A percentile compares a stretch with the other conserved stretches of the same genome.
phyloP scores from a whole-genome alignment of 1,284 basidiomycete genomes.

The Pseudozyma sp. region DNA sequence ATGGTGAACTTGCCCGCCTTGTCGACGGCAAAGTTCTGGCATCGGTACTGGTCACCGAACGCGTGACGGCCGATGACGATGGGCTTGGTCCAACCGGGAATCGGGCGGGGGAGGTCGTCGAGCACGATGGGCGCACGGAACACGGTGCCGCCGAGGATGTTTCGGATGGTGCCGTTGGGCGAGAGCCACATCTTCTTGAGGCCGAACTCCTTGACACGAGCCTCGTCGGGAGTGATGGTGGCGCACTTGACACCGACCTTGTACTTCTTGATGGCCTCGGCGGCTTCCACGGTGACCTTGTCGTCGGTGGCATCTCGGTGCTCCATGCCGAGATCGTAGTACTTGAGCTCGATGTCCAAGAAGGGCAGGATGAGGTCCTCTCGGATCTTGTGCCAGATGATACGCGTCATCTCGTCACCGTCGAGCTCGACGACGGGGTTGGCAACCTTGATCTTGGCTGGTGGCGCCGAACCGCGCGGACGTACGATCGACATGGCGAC shows the following conservation, averaged over 20 bases:
- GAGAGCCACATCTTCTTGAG: conserved; percentile 87
- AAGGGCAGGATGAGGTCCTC: conserved; percentile 97
- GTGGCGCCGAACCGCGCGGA: conserved; percentile 31
- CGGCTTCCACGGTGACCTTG: conserved; percentile 90
- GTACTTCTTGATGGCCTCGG: conserved; percentile 76
- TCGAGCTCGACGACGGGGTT: conserved; percentile 92
- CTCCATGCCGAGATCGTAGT: conserved; percentile 95
- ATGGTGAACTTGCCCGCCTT: conserved; percentile 65
- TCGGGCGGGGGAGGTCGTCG: conserved; percentile 86
- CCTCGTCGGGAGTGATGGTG: conserved; percentile 98
- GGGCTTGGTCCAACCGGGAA: conserved; percentile 91
- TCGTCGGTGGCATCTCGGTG: conserved; percentile 92
- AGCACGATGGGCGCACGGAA: conserved; percentile 99
- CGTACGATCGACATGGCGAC: conserved; percentile 41
- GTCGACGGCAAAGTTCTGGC: conserved; percentile 65
- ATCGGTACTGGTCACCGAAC: conserved; percentile 84
- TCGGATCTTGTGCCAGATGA: conserved; percentile 95
- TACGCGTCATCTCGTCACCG: conserved; percentile 68
- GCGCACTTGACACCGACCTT: conserved; percentile 77
- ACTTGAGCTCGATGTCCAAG: conserved; percentile 95
- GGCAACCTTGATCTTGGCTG: conserved; percentile 78
- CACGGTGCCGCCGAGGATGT: conserved; percentile 96
- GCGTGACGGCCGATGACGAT: conserved; percentile 97
- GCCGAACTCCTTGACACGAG: conserved; percentile 83
- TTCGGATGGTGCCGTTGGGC: conserved; percentile 75